phyloP scores from a whole-genome alignment of 768 basidiomycete genomes.

The Candolleomyces aberdarensis region DNA sequence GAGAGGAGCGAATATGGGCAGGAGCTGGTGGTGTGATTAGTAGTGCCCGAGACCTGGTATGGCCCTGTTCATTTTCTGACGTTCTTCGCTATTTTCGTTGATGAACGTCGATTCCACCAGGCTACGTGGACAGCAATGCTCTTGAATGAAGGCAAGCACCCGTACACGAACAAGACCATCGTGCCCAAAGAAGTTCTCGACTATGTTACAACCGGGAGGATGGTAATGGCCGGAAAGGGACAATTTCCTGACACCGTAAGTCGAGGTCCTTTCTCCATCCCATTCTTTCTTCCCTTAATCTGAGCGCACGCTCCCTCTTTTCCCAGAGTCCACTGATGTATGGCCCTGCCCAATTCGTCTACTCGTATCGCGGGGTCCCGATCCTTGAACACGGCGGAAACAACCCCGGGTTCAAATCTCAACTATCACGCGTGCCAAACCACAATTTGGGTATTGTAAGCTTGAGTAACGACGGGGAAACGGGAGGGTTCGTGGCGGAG shows the following conservation, averaged over 20 bases:
- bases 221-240: slow-evolving; percentile 31
- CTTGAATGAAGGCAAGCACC: slow-evolving; percentile 36
- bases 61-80: not conserved
- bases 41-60: slow-evolving; percentile 39
- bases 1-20: slow-evolving; percentile 37
- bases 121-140: slow-evolving; percentile 38
- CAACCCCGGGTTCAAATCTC: slow-evolving; percentile 33
- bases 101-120: slow-evolving; percentile 5
- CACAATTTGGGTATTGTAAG: slow-evolving; percentile 34
- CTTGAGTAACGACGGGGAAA: slow-evolving; percentile 38
- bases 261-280: not conserved
- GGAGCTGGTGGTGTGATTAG: slow-evolving; percentile 40
- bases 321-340: slow-evolving; percentile 36
- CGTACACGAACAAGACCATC: slow-evolving; percentile 33
- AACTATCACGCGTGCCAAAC: slow-evolving; percentile 32
- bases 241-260: slow-evolving; percentile 34
- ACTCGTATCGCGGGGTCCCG: slow-evolving; percentile 38
- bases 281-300: not conserved
- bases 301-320: not conserved
- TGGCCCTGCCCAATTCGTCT: slow-evolving; percentile 37
- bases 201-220: slow-evolving; percentile 32
- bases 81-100: not conserved
- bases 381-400: slow-evolving; percentile 43
- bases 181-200: slow-evolving; percentile 34
- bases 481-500: slow-evolving; percentile 29